These are phyloP conservation scores for Sapria himalayana DNA, from an alignment of 345 rosid genomes.

Conservation along the genomic window DNA sequence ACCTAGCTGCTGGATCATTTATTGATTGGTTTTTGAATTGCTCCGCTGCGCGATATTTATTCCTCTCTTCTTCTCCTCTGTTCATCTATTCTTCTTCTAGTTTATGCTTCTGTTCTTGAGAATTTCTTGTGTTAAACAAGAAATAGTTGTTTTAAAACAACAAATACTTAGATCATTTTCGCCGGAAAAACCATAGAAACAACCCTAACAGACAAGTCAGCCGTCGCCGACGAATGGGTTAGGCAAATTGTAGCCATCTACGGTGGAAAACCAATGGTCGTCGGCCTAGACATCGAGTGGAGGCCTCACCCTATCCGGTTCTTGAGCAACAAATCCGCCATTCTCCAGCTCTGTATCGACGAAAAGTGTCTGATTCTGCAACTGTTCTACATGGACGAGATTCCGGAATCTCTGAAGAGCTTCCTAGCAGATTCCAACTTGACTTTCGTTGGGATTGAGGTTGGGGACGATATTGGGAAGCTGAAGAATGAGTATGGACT, in stretches of 20 bases:
- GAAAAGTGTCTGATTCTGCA: slow-evolving; percentile 17
- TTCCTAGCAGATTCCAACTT: slow-evolving; percentile 6
- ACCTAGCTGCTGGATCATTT: no score
- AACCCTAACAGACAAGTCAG: slow-evolving; percentile 7
- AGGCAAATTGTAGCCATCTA: neutral
- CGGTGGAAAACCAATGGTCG: slow-evolving; percentile 4
- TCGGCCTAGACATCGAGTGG: slow-evolving; percentile 24
- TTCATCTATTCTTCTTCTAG: no score
- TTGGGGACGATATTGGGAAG: slow-evolving; percentile 10
- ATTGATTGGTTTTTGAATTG: no score
- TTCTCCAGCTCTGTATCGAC: slow-evolving; percentile 17
- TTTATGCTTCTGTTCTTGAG: no score
- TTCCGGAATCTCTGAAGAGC: slow-evolving; percentile 10
- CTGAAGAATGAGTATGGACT: slow-evolving; percentile 13
- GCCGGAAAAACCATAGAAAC: slow-evolving; percentile 12
- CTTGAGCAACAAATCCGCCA: slow-evolving; percentile 10
- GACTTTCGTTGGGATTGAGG: slow-evolving; percentile 15
- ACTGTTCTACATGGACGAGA: slow-evolving; percentile 10
- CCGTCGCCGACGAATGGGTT: slow-evolving; percentile 10
- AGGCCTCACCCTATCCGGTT: slow-evolving; percentile 6
- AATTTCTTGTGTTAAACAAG: no score
- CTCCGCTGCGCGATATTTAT: no score
- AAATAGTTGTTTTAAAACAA: no score
- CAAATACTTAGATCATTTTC: neutral
- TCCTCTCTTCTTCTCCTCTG: no score